A percentile compares a stretch with the other conserved stretches of the same genome.
Conservation (phyloP, 495 filamentous ascomycete species). For the Neurospora sp. region DNA sequence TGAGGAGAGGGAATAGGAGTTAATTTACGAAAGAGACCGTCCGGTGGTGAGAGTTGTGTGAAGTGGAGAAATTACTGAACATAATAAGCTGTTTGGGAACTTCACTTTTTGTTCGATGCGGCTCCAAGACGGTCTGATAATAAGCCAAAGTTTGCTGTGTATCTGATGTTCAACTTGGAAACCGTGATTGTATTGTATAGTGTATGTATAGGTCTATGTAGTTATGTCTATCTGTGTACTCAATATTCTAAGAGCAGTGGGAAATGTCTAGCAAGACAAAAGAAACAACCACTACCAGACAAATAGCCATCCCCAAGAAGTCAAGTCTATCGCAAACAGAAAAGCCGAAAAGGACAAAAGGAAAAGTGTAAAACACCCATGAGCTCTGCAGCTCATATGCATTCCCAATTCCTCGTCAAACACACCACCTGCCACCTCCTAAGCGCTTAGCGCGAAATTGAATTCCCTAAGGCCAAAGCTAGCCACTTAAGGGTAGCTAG, state of each 20-base stretch:
- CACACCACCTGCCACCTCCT: neutral
- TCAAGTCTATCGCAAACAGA: neutral
- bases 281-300: neutral
- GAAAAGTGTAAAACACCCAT: neutral
- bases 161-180: neutral
- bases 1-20: neutral
- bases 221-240: neutral
- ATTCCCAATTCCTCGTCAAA: neutral
- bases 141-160: neutral
- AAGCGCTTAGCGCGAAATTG: neutral
- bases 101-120: neutral
- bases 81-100: neutral
- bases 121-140: neutral
- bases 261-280: neutral
- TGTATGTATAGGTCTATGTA: neutral
- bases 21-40: neutral
- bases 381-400: neutral
- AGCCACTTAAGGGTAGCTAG: neutral
- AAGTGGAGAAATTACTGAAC: too few species aligned
- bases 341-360: neutral
- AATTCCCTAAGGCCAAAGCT: neutral
- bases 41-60: too few species aligned
- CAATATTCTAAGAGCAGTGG: neutral
- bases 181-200: neutral
- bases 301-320: neutral